Evolutionary conservation across 2,329 filamentous ascomycete genomes (phyloP).

Genomic region (Ophiostoma australiae): DNA sequence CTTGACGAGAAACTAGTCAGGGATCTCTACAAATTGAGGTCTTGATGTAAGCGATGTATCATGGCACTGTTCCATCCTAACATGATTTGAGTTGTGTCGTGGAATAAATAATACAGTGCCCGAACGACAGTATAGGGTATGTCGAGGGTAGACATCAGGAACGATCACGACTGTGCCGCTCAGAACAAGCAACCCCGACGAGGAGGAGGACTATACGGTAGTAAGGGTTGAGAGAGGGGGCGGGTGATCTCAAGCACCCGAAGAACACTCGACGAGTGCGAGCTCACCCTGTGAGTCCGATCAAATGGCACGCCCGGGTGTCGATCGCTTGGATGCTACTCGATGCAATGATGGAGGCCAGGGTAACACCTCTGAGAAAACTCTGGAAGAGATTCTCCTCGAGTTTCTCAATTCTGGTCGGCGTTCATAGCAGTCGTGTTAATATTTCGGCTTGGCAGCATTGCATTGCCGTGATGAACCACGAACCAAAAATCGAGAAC

Average conservation of each 20-base stretch:
- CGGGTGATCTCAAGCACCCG: background rate
- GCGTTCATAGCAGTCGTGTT: background rate
- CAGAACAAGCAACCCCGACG: background rate
- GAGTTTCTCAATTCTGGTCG: background rate
- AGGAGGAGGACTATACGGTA: background rate
- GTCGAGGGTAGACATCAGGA: background rate
- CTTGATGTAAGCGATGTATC: background rate
- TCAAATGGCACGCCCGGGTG: background rate
- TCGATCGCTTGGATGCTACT: background rate
- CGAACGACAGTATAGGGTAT: background rate
- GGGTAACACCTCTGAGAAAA: background rate
- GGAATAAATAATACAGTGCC: background rate
- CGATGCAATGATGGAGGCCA: background rate
- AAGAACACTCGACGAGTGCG: background rate
- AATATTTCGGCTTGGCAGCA: background rate
- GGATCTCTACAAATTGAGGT: no score
- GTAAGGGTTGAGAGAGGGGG: background rate
- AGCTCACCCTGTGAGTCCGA: background rate
- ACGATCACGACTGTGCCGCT: background rate
- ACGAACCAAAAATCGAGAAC: background rate
- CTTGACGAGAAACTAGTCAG: background rate
- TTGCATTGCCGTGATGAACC: constrained; percentile 3
- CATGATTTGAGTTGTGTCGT: background rate
- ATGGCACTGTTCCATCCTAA: background rate
- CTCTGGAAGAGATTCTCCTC: background rate